Percentiles rank a stretch among this genome's conserved stretches.
Evolutionary conservation across 2,329 filamentous ascomycete species (phyloP).

Genomic region (Myrmaecium sp.): DNA sequence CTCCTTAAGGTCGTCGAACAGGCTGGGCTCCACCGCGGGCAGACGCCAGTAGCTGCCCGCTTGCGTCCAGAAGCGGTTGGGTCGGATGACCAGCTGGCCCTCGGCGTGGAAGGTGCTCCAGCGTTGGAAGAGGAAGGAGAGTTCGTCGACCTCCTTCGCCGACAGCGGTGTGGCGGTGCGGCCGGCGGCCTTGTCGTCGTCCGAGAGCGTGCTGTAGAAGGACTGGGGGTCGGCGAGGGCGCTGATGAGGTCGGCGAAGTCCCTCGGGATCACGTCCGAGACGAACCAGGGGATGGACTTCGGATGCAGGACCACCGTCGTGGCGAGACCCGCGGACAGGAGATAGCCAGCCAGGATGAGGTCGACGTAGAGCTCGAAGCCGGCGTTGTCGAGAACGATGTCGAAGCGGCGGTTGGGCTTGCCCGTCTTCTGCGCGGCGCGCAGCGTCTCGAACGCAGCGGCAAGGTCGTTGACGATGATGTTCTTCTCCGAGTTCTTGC

Average conservation of each 20-base stretch:
- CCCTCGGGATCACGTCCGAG: conserved; percentile 74
- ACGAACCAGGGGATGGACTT: conserved; percentile 98
- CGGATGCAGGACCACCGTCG: conserved; percentile 72
- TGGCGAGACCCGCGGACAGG: conserved; percentile 68
- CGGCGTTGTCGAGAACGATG: conserved; percentile 91
- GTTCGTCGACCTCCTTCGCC: conserved; percentile 46
- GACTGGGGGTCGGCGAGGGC: conserved; percentile 58
- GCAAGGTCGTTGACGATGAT: conserved; percentile 77
- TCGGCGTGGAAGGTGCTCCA: conserved; percentile 70
- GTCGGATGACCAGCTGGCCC: conserved; percentile 65
- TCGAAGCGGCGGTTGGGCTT: conserved; percentile 61
- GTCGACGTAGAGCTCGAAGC: conserved; percentile 94
- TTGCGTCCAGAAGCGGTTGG: conserved; percentile 84
- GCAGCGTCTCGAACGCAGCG: conserved; percentile 51
- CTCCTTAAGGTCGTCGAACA: conserved; percentile 62
- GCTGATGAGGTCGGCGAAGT: conserved; percentile 69
- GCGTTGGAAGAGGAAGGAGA: conserved; percentile 64
- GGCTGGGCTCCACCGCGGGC: conserved; percentile 46
- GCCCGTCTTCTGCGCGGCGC: conserved; percentile 45
- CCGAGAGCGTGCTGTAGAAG: conserved; percentile 62
- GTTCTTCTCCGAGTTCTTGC: conserved; percentile 78
- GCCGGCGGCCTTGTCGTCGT: conserved; percentile 40
- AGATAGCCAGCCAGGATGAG: conserved; percentile 83
- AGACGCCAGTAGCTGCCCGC: conserved; percentile 79
- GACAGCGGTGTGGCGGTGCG: conserved; percentile 46